A percentile compares a stretch with the other conserved stretches of the same genome.
phyloP scores from a whole-genome alignment of 768 basidiomycete species.

The Boletus bicolor region DNA sequence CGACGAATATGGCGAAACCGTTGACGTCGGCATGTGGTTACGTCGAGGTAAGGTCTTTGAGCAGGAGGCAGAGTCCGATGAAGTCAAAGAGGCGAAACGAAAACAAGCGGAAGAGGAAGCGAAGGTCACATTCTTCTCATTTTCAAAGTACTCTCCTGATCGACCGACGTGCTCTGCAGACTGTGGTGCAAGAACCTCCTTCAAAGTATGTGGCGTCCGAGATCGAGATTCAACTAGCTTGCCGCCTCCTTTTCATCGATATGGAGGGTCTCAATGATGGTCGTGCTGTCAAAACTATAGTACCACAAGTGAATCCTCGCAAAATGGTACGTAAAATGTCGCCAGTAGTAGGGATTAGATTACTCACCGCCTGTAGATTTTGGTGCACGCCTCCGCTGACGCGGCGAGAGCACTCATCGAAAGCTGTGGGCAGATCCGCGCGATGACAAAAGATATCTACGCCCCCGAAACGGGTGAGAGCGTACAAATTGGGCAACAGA shows the following conservation, averaged over 20 bases:
- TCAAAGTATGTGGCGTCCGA: constrained; percentile 83
- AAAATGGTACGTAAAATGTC: constrained; percentile 65
- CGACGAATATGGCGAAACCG: constrained; percentile 92
- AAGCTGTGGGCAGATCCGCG: constrained; percentile 76
- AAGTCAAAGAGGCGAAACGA: constrained; percentile 67
- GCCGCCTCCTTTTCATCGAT: constrained; percentile 87
- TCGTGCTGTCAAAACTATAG: constrained; percentile 93
- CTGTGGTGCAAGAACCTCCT: constrained; percentile 78
- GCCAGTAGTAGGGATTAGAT: neutral
- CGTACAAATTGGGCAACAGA: constrained; percentile 92
- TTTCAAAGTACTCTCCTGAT: neutral
- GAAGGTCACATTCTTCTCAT: constrained; percentile 42
- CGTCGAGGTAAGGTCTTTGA: constrained; percentile 88
- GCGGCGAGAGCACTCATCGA: constrained; percentile 73
- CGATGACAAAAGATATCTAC: constrained; percentile 92
- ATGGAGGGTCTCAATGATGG: constrained; percentile 97
- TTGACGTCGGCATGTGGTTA: constrained; percentile 96
- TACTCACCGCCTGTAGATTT: constrained; percentile 52
- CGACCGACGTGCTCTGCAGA: constrained; percentile 40
- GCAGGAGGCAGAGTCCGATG: constrained; percentile 83
- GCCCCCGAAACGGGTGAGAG: constrained; percentile 73
- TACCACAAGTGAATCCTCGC: constrained; percentile 93
- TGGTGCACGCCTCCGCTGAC: constrained; percentile 72
- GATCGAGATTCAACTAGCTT: constrained; percentile 76
- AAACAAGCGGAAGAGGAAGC: constrained; percentile 71